Base-by-base conservation (phyloP, 2,329 filamentous ascomycete species). In the Monascus ruber region DNA sequence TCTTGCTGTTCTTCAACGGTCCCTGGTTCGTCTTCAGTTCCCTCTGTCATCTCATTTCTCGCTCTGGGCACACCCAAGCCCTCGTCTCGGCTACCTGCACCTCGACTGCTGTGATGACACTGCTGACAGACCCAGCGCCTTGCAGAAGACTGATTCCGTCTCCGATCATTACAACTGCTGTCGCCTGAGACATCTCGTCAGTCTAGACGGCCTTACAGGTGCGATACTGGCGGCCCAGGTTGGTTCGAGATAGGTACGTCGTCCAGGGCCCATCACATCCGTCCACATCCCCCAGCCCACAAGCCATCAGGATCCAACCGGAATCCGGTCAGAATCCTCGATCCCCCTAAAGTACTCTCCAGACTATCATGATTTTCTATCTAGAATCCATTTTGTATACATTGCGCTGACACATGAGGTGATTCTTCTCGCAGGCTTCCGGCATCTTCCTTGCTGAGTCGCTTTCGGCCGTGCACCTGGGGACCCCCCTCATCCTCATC, bases 101-200 rank as follows among this genome's bases (percentile, higher is more conserved):
- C 44, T 51, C 43, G 42, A 42, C 48, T 52, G 49, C 49, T 49
- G 47, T 50, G 50, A 58, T 56, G 50, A 49, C 58, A 60, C 49
- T 58, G 58, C 60, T 64, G 57, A 63, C 58, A 53, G 55, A 51
- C 54, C 50, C 54, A 58, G 50, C 56, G 53, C 59, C 59, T 59
- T 49, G 49, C 58, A 56, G 54, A 54, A 45, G 47, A 51, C 43
- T 39, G 41, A 40, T 17, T 35, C 40, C 38, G 39, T 41, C 49
- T 45, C 50, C 48, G 35, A 40, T 45, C 42, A 44, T 46, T 44
- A 35, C 45, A 44, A 44, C 42, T 42, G 42, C 44, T 53, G 46
- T 47, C 49, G 46, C 38, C 34, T 25, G 37, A 11, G 37, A 6
- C 28, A 6, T 10, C 10, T 29, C 28, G 10, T 29, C 28, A 10